A percentile compares a stretch with the other conserved stretches of the same genome.
Evolutionary conservation across 306 rosid genomes (phyloP).

Genomic region (Sechiopsis laciniata): DNA sequence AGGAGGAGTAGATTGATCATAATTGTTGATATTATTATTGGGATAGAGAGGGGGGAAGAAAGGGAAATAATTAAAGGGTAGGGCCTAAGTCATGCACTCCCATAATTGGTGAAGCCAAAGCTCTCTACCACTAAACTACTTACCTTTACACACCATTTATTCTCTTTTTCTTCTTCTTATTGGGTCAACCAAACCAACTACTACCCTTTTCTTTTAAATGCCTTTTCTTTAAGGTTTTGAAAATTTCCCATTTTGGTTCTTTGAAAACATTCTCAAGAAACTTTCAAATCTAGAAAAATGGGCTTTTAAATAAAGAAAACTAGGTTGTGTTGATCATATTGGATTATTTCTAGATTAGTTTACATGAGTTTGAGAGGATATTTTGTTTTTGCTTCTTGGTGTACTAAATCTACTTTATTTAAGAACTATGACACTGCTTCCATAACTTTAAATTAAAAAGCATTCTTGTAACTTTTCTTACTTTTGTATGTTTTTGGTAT

Average conservation of each 20-base stretch:
- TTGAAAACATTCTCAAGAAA: neutral
- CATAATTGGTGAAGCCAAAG: conserved; percentile 14
- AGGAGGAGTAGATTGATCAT: neutral
- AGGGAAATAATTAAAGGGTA: conserved; percentile 7
- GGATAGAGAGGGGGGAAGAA: neutral
- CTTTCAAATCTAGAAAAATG: neutral
- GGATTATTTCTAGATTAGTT: too few relatives aligned
- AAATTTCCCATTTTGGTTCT: neutral
- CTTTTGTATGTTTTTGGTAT: too few relatives aligned
- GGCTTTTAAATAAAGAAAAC: conserved; percentile 5
- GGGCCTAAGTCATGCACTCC: conserved; percentile 12
- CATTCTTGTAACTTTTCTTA: too few relatives aligned
- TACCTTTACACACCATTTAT: neutral
- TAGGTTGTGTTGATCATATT: too few relatives aligned
- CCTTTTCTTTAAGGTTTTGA: conserved; percentile 10
- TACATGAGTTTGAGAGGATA: too few relatives aligned
- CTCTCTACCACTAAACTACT: neutral
- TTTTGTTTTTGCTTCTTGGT: too few relatives aligned
- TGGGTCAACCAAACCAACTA: neutral
- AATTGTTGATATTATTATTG: neutral
- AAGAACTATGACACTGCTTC: too few relatives aligned
- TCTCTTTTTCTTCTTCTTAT: neutral
- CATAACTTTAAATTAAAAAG: too few relatives aligned
- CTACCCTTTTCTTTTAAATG: neutral
- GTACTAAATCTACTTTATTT: too few relatives aligned